Evolutionary conservation across 2,329 filamentous ascomycete genomes (phyloP).

Genomic region (Claviceps africana): DNA sequence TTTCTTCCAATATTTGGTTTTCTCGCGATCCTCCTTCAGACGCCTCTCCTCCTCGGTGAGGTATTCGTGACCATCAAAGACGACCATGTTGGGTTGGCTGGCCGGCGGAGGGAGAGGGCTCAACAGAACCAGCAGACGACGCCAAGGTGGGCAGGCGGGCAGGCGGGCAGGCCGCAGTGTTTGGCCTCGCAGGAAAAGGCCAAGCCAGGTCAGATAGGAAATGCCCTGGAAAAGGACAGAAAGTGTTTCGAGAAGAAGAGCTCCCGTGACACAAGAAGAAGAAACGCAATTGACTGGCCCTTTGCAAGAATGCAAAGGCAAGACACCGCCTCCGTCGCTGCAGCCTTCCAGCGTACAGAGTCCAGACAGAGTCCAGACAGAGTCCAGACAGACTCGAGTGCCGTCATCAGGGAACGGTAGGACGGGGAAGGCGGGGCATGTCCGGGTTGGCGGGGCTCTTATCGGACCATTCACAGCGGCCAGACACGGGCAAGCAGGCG

Average conservation of each 20-base stretch:
- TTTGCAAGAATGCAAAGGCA: neutral
- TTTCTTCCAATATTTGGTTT: slow-evolving; percentile 91
- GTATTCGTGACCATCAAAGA: slow-evolving; percentile 78
- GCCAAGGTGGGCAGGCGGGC: neutral
- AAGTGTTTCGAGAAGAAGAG: neutral
- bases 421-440: slow-evolving; percentile 5
- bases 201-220: neutral
- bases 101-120: slow-evolving; percentile 1
- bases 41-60: slow-evolving; percentile 83
- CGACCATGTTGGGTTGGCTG: slow-evolving; percentile 51
- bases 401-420: neutral
- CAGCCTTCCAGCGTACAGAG: neutral
- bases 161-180: neutral
- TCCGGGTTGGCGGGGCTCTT: slow-evolving; percentile 5
- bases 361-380: neutral
- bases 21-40: slow-evolving; percentile 70
- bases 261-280: neutral
- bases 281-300: neutral
- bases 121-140: slow-evolving; percentile 3
- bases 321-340: neutral
- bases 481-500: too few relatives aligned
- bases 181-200: neutral
- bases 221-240: neutral
- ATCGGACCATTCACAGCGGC: slow-evolving; percentile 2
- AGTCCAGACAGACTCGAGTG: neutral